Conservation (phyloP, 1,284 basidiomycete species). For the Pisolithus thermaeus region DNA sequence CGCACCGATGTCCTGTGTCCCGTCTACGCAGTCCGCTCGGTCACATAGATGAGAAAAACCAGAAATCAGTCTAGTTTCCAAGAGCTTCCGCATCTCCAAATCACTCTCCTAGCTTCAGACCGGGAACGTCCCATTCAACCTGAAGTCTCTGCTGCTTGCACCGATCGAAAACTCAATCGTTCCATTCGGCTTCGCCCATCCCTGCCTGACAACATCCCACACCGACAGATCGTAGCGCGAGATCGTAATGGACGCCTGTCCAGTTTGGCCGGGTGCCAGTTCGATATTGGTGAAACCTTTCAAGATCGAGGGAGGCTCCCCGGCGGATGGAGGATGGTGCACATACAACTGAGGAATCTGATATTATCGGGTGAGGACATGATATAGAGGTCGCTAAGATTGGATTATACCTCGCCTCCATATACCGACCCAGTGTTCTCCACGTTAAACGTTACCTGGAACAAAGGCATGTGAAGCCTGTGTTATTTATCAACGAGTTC, state of each 20-base stretch:
- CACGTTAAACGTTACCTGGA: conserved; percentile 53
- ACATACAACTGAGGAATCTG: conserved; percentile 66
- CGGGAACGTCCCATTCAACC: conserved; percentile 35
- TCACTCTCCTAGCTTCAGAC: conserved; percentile 9
- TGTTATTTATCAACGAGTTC: background rate
- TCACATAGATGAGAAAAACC: too few species aligned
- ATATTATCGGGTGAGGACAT: background rate
- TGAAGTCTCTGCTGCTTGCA: conserved; percentile 47
- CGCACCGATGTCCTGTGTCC: too few species aligned
- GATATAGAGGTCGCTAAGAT: background rate
- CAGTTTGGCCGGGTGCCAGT: conserved; percentile 41
- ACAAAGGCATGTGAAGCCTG: conserved; percentile 61
- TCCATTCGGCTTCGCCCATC: conserved; percentile 42
- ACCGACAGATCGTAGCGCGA: conserved; percentile 60
- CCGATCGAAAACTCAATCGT: conserved; percentile 43
- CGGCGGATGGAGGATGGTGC: conserved; percentile 48
- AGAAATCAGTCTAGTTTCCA: too few species aligned
- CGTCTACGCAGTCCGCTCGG: too few species aligned
- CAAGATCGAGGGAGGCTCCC: conserved; percentile 56
- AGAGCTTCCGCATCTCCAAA: background rate
- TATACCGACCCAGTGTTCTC: conserved; percentile 49
- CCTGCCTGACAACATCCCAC: conserved; percentile 50
- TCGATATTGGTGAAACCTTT: conserved; percentile 62
- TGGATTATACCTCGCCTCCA: conserved; percentile 42
- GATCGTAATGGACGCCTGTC: conserved; percentile 47